Conservation (phyloP, 2,329 filamentous ascomycete genomes). For the Chlorencoelia australis region DNA sequence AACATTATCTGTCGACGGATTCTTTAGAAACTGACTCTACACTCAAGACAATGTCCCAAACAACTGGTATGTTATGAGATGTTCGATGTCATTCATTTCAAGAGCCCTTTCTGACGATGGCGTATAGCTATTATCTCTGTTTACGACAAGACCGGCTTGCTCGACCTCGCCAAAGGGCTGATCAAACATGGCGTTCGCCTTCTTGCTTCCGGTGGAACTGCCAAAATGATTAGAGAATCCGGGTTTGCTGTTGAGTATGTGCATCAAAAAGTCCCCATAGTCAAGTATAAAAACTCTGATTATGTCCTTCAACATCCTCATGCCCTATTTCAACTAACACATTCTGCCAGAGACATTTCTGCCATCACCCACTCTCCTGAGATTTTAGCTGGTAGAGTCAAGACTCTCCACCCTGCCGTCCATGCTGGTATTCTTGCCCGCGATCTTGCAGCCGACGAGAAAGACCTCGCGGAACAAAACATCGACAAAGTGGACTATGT, state of each 20-base stretch:
- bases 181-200: conserved; percentile 84
- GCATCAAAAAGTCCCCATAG: neutral
- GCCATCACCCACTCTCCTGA: conserved; percentile 95
- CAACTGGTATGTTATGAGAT: conserved; percentile 14
- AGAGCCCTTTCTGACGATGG: conserved; percentile 7
- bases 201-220: conserved; percentile 87
- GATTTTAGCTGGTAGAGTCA: conserved; percentile 86
- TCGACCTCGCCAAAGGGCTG: conserved; percentile 86
- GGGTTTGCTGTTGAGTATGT: conserved; percentile 84
- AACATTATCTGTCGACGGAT: conserved; percentile 8
- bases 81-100: conserved; percentile 1
- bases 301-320: neutral
- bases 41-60: too few species aligned
- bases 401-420: conserved; percentile 89
- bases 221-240: conserved; percentile 93
- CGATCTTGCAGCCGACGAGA: conserved; percentile 89
- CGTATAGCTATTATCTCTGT: conserved; percentile 82
- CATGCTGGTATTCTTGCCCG: conserved; percentile 80
- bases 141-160: conserved; percentile 94
- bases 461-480: conserved; percentile 89
- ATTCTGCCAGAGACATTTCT: conserved; percentile 69
- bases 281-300: neutral
- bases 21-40: conserved; percentile 17
- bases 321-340: neutral
- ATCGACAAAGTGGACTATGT: conserved; percentile 93